phyloP scores from a whole-genome alignment of 2,329 filamentous ascomycete genomes.

The Kalmusia sp. region DNA sequence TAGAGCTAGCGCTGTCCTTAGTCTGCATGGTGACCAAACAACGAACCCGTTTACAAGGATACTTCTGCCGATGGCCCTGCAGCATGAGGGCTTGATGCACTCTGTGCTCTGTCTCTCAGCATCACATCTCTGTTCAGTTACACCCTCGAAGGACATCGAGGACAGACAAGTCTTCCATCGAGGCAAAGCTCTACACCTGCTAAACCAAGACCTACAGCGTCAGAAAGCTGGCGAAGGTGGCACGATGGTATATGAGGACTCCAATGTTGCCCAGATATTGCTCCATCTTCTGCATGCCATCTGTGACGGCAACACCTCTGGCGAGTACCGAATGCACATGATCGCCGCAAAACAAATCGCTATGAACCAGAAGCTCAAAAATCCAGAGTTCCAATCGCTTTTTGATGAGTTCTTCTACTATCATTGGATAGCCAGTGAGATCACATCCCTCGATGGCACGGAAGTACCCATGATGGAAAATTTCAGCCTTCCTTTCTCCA shows the following conservation, averaged over 20 bases:
- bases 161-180: conserved; percentile 56
- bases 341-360: conserved; percentile 77
- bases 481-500: conserved; percentile 62
- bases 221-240: conserved; percentile 47
- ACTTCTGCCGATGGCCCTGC: conserved; percentile 79
- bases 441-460: conserved; percentile 62
- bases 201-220: conserved; percentile 51
- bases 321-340: conserved; percentile 82
- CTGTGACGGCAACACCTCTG: conserved; percentile 65
- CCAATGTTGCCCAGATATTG: conserved; percentile 67
- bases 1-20: conserved; percentile 80
- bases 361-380: conserved; percentile 64
- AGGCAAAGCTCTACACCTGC: conserved; percentile 56
- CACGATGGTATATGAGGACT: conserved; percentile 56
- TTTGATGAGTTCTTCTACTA: conserved; percentile 84
- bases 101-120: conserved; percentile 84
- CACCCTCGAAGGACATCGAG: conserved; percentile 58
- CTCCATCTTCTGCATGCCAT: conserved; percentile 68
- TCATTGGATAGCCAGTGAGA: conserved; percentile 68
- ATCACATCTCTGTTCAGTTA: conserved; percentile 69
- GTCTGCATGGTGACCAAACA: conserved; percentile 76
- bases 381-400: conserved; percentile 74
- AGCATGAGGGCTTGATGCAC: conserved; percentile 86
- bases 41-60: conserved; percentile 86
- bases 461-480: conserved; percentile 61